Evolutionary conservation across 1,284 basidiomycete species (phyloP).

Genomic region (Porogramme epimiltina): DNA sequence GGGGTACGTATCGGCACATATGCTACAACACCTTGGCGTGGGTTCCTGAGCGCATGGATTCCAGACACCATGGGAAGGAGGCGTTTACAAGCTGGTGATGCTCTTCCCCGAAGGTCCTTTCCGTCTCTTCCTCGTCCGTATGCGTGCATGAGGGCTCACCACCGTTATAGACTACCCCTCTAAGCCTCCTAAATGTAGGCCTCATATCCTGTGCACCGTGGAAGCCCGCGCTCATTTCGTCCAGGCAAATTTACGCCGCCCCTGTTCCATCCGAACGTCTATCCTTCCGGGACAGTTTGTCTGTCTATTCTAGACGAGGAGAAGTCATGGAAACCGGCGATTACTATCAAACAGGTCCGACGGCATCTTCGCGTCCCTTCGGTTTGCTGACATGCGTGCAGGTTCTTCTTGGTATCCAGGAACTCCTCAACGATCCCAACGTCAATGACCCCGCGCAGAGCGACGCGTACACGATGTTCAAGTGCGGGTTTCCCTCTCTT

Average conservation of each 20-base stretch:
- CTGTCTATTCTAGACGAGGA: constrained; percentile 98
- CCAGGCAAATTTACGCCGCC: constrained; percentile 96
- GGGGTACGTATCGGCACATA: constrained; percentile 54
- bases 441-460: constrained; percentile 95
- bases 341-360: constrained; percentile 96
- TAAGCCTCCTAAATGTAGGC: constrained; percentile 92
- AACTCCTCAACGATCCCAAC: constrained; percentile 92
- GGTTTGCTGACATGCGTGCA: constrained; percentile 34
- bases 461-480: constrained; percentile 97
- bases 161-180: constrained; percentile 81
- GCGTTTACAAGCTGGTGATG: constrained; percentile 93
- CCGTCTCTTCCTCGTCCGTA: constrained; percentile 13
- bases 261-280: constrained; percentile 98
- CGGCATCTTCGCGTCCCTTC: neutral
- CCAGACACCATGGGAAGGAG: constrained; percentile 96
- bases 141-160: constrained; percentile 14
- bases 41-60: constrained; percentile 26
- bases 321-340: constrained; percentile 98
- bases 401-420: constrained; percentile 96
- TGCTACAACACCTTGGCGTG: constrained; percentile 21
- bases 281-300: constrained; percentile 98
- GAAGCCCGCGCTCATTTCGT: constrained; percentile 11
- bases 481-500: constrained; percentile 54
- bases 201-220: constrained; percentile 8
- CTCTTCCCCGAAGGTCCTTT: constrained; percentile 87